Evolutionary conservation across 352 stramenopile genomes (phyloP), one percentile per base, ranked within the genome.

Genomic region (Peronospora tabacina): DNA sequence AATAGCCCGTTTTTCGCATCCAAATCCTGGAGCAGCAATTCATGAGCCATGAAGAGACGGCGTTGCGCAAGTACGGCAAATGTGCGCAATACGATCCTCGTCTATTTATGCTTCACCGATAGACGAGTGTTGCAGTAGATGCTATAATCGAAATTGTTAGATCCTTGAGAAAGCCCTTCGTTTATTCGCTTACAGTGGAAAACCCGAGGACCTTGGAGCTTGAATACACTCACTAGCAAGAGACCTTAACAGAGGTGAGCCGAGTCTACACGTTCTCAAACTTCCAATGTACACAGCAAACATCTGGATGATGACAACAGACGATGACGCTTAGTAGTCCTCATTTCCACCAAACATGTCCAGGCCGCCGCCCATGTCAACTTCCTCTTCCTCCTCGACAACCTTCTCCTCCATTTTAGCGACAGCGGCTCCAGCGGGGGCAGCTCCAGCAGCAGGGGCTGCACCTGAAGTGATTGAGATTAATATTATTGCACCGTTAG

Each of bases 1-100:
- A 93, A 77, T 45, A 97, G 62, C 91, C 89, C 44, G 97, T 97
- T 87, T 98, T 97, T 61, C 75, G 90, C 36, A 98, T 98, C 61
- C 85, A 97, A 68, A 97, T 98, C 48, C 65, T 98, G 40, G 87
- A 98, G 66, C 89, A 97, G 55, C 83, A 90, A 2, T 71, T 97
- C 13, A 74, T 82, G 26, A 87, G 85, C 36, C 87, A 98, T 58
- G 92, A 97, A 52, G 85, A 97, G 58, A 95, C 72, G 4, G 91
- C 91, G 26, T 66, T 97, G 48, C 85, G 94, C 29, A 97, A 97
- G 50, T 97, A 96, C 72, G 88, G 97, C 67, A 84, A 94, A 39
- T 89, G 94, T 17, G 72, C 97, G 40, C 70, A 92, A 49, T 82
- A 70, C 49, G 91, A 97, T 56, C 62, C 72, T 41, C 81, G 90